A percentile compares a stretch with the other conserved stretches of the same genome.
Conservation (phyloP, 192 early-diverging fungal species). For the Phlyctochytrium planicorne region DNA sequence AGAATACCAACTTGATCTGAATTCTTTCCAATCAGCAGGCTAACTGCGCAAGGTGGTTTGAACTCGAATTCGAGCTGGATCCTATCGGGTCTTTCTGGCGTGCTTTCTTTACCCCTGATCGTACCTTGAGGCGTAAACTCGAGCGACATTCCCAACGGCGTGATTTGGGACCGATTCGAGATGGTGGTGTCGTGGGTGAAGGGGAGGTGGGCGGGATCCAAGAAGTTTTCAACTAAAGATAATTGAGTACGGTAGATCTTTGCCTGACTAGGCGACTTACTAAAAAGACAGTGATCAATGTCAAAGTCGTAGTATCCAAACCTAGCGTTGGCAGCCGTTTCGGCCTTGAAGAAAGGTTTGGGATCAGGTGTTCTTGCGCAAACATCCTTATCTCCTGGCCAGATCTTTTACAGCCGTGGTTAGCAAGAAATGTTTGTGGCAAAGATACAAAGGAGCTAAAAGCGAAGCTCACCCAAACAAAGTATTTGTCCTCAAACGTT, state of each 20-base stretch:
- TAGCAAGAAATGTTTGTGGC: not conserved
- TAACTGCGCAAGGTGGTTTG: conserved; percentile 10
- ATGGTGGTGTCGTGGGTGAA: conserved; percentile 44
- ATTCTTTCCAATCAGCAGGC: conserved; percentile 12
- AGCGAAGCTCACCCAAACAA: conserved; percentile 28
- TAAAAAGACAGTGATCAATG: conserved; percentile 38
- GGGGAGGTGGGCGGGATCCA: conserved; percentile 39
- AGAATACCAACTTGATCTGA: no score
- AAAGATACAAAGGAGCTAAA: not conserved
- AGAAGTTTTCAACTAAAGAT: conserved; percentile 32
- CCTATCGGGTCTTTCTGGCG: conserved; percentile 16
- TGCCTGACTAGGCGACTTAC: not conserved
- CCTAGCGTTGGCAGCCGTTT: not conserved
- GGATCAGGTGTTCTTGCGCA: conserved; percentile 12
- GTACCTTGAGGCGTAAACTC: conserved; percentile 13
- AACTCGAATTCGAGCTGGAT: conserved; percentile 19
- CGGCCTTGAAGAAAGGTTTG: not conserved
- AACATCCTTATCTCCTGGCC: conserved; percentile 32
- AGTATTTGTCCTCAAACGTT: conserved; percentile 22
- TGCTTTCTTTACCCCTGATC: conserved; percentile 16
- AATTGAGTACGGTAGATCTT: not conserved
- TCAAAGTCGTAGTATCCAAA: conserved; percentile 32
- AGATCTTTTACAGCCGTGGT: conserved; percentile 18
- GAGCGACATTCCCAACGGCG: conserved; percentile 23
- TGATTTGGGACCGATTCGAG: conserved; percentile 27